phyloP scores from a whole-genome alignment of 441 rosid genomes.

The Lepidium campestre region DNA sequence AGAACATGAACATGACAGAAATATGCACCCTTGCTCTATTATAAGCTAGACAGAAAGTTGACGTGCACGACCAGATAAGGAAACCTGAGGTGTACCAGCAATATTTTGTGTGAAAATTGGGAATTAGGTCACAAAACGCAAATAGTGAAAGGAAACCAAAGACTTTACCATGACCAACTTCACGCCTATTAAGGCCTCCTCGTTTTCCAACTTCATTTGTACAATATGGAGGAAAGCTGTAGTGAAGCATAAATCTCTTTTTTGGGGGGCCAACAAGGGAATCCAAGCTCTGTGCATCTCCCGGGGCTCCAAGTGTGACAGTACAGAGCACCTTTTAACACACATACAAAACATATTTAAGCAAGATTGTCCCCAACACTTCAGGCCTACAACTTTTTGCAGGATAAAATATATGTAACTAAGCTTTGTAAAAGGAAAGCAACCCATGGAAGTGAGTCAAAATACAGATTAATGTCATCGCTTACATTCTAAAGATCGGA shows the following conservation, averaged over 20 bases:
- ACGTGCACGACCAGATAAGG: background rate
- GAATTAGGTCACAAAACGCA: background rate
- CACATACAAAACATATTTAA: background rate
- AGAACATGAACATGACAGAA: background rate
- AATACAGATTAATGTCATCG: background rate
- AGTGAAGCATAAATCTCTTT: conserved; percentile 98
- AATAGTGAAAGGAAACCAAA: background rate
- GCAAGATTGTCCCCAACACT: background rate
- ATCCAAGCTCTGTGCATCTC: conserved; percentile 82
- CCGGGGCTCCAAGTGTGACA: conserved; percentile 93
- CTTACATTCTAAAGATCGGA: conserved; percentile 1
- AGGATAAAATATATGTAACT: conserved; percentile 30
- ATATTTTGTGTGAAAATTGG: background rate
- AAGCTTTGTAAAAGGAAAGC: background rate
- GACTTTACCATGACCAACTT: conserved; percentile 94
- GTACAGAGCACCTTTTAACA: conserved; percentile 76
- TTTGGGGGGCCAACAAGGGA: conserved; percentile 87
- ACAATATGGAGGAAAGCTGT: conserved; percentile 90
- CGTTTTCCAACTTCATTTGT: conserved; percentile 92
- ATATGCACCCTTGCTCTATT: background rate
- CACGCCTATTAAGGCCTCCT: conserved; percentile 92
- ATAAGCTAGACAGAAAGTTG: background rate
- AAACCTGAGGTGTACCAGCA: background rate
- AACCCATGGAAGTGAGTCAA: background rate
- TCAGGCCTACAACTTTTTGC: conserved; percentile 7